Evolutionary conservation across 768 basidiomycete genomes (phyloP), one percentile per base, ranked within the genome.

Genomic region (Boletus rubescentipes): DNA sequence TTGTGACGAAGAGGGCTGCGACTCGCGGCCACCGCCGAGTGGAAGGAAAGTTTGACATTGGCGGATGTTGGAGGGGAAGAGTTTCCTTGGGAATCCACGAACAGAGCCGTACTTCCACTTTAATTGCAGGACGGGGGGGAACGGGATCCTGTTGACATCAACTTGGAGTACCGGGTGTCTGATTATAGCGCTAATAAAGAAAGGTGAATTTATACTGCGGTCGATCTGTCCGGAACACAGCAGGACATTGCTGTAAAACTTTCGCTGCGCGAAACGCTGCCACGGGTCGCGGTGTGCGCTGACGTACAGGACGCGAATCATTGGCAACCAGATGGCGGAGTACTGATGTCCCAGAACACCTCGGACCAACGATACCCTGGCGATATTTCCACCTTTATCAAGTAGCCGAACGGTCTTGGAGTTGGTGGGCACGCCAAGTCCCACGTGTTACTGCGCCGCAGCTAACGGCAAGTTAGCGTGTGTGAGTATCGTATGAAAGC

Each of bases 41-140:
- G 34, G 34, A 39, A 36, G 31, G 45, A 37, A 49, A 34, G 21
- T 11, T 38, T 21, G 51, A 46, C 53, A 60, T 63, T 30, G 21
- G 14, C 11, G 21, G 29, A 38, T 16, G 49, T 15, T 29, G 38
- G 29, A 37, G 39, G 48, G 30, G 39, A 34, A 30, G 40, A 26
- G 26, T 35, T 15, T 7, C 15, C 34, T 15, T 34, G 15, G 34
- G 23, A 9, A 14, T 9, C 12, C 29, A 39, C 14, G 5, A 20
- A 12, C 10, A 16, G 18, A 31, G 30, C 15, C 39, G 37, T 30
- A 38, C 26, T 21, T 32, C 49, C n/a, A 4, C 10, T 34, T 21
- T n/a, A 23, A 36, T 16, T 15, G 9, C 20, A 23, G 37, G 11
- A 26, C 38, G 45, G 21, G 21, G 31, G 31, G 8, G 26, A 35